Base-by-base conservation (phyloP, 257 asterid genomes). In the Nicotiana obtusifolia region DNA sequence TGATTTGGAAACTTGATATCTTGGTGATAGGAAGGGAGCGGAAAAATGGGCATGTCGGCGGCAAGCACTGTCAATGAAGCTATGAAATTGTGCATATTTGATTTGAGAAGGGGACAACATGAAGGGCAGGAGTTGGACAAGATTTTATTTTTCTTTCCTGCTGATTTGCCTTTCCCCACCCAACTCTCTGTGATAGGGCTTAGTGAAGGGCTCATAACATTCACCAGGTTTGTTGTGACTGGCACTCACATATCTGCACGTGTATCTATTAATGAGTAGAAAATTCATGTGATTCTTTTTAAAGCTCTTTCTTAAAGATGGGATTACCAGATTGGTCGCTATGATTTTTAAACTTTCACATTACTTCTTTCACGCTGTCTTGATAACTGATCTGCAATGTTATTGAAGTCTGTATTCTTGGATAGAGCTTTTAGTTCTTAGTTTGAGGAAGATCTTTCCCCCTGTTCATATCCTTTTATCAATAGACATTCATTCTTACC, bases 51-150 rank as follows among this genome's bases (percentile, higher is more conserved):
- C 17, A 61, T 91, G 88, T 83, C 91, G 68, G 83, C 98, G 76
- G 97, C 87, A 59, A 91, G 81, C 80, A 81, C 85, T 80, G 81
- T 87, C 59, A 88, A 82, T 69, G 98, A 91, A 81, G 68, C 91
- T 0, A 84, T 95, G 92, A 91, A 90, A 84, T 84, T 95, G 80
- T 96, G 99, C 69, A 91, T 92, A 53, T 96, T 94, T 85, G 99
- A 96, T 92, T 88, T 96, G 88, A 91, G 92, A 87, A 96, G 99
- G 89, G 99, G 99, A 31, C 98, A 96, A 81, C 89, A 90, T 71
- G 99, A 96, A 89, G 99, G 99, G 73, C 97, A 93, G 89, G 99
- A 96, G 87, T 85, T 94, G 86, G 99, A 96, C 81, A 96, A 96
- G 91, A 94, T 96, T 86, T 91, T 96, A 77, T 96, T 90, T 83